Evolutionary conservation across 768 basidiomycete genomes (phyloP).

Genomic region (Leucocoprinus birnbaumii): DNA sequence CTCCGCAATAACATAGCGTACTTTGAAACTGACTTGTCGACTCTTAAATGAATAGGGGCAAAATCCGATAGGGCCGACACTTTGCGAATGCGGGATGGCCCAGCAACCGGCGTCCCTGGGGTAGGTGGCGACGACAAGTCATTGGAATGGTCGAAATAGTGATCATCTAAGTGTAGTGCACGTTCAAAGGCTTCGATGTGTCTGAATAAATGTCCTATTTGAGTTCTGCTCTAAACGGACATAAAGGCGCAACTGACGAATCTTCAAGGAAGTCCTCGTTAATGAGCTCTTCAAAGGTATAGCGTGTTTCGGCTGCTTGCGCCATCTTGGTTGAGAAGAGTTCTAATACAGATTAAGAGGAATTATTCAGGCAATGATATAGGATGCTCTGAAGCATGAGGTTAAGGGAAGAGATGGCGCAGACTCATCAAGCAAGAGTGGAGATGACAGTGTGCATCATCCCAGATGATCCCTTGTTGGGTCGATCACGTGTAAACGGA

Average conservation of each 20-base stretch:
- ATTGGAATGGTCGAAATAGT: constrained; percentile 30
- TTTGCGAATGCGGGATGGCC: constrained; percentile 59
- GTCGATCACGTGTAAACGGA: background rate
- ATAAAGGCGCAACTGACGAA: constrained; percentile 42
- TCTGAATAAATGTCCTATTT: constrained; percentile 19
- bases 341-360: too few relatives aligned
- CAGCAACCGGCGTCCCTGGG: constrained; percentile 34
- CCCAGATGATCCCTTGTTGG: background rate
- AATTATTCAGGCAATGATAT: too few relatives aligned
- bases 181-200: constrained; percentile 74
- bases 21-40: constrained; percentile 64
- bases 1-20: background rate
- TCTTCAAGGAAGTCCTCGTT: constrained; percentile 66
- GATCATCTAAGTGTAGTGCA: constrained; percentile 66
- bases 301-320: background rate
- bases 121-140: constrained; percentile 34
- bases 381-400: too few relatives aligned
- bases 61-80: constrained; percentile 85
- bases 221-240: background rate
- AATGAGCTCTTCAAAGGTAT: constrained; percentile 34
- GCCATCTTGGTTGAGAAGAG: background rate
- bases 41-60: constrained; percentile 84
- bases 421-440: too few relatives aligned
- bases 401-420: too few relatives aligned
- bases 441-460: too few relatives aligned